These are phyloP conservation scores for Prunus kanzakura DNA, from an alignment of 306 rosid genomes.

Conservation along the genomic window DNA sequence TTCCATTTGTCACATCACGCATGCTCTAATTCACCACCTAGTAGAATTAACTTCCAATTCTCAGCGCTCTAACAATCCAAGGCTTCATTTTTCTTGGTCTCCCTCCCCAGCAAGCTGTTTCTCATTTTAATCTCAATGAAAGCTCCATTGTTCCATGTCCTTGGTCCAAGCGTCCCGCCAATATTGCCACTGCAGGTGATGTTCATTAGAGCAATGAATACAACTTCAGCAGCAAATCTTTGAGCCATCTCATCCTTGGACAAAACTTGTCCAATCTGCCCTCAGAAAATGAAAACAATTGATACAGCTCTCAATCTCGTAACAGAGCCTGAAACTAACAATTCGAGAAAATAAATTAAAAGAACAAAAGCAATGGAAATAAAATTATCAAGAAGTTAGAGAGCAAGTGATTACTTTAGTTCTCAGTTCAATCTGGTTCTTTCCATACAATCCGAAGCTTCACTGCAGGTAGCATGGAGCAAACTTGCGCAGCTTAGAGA, in stretches of 20 bases:
- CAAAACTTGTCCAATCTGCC: neutral
- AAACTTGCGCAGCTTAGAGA: neutral
- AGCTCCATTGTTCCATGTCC: neutral
- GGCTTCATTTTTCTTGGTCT: neutral
- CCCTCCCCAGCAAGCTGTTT: neutral
- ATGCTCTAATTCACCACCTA: neutral
- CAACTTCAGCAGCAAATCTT: neutral
- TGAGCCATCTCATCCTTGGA: neutral
- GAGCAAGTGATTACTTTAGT: neutral
- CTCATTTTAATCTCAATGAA: neutral
- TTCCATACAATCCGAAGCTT: neutral
- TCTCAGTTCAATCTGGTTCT: neutral
- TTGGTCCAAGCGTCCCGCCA: neutral
- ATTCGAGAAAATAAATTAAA: neutral
- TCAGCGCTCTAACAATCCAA: neutral
- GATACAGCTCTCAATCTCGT: neutral
- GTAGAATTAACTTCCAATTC: neutral
- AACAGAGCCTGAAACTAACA: neutral
- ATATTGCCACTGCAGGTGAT: neutral
- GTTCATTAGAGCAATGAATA: neutral
- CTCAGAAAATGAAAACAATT: neutral
- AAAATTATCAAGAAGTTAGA: neutral
- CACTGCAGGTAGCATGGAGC: neutral
- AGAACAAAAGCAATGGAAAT: neutral
- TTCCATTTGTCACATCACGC: neutral